A percentile compares a stretch with the other conserved stretches of the same genome.
Conservation (phyloP, 176 grass and related monocot genomes). For the Triticum aestivum region DNA sequence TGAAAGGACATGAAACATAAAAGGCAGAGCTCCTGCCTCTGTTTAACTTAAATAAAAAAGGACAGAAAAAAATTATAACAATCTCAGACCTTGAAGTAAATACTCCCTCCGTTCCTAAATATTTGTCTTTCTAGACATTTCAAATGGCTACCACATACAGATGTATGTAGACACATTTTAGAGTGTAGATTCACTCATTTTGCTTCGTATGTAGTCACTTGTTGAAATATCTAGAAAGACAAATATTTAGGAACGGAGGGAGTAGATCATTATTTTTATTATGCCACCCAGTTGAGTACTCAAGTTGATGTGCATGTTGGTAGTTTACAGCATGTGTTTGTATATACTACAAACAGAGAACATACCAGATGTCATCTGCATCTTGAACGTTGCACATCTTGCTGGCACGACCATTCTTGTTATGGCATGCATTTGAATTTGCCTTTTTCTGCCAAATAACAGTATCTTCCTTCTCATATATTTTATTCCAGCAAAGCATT, state of each 20-base stretch:
- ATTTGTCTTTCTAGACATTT: too few species aligned
- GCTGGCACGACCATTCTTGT: conserved; percentile 33
- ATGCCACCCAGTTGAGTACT: neutral
- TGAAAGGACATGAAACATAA: neutral
- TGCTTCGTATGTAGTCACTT: too few species aligned
- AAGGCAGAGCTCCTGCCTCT: neutral
- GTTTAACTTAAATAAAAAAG: neutral
- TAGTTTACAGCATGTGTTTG: neutral
- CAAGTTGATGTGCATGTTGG: conserved; percentile 22
- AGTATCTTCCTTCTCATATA: conserved; percentile 68
- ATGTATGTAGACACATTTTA: too few species aligned
- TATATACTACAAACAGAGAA: conserved; percentile 12
- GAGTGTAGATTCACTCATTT: too few species aligned
- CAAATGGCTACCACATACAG: too few species aligned
- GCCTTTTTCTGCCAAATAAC: conserved; percentile 69
- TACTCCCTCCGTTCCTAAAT: too few species aligned
- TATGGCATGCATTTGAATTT: conserved; percentile 51
- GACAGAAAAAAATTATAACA: neutral
- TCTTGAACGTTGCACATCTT: conserved; percentile 60
- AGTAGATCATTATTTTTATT: neutral
- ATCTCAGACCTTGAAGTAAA: conserved; percentile 16
- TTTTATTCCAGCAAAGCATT: conserved; percentile 84
- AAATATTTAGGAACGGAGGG: too few species aligned
- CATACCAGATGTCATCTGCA: conserved; percentile 77
- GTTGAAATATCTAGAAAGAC: too few species aligned